A percentile compares a stretch with the other conserved stretches of the same genome.
phyloP scores from a whole-genome alignment of 225 moss, liverwort and hornwort genomes.

The Antitrichia curtipendula region DNA sequence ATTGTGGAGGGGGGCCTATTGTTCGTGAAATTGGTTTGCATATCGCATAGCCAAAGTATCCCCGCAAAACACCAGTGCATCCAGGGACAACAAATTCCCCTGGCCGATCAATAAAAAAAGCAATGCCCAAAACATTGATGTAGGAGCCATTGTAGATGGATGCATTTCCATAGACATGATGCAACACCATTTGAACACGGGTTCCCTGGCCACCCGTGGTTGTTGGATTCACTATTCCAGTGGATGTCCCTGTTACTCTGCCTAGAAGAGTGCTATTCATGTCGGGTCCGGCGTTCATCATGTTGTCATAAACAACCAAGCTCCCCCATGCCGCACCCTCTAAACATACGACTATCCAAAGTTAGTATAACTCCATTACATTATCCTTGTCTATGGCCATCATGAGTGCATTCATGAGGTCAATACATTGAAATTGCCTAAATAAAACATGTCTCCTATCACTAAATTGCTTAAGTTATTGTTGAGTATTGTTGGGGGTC shows the following conservation, averaged over 20 bases:
- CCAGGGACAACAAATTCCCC: too few relatives aligned
- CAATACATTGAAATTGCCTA: background rate
- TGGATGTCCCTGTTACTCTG: background rate
- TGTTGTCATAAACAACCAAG: background rate
- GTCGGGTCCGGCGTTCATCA: background rate
- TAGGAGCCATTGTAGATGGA: too few relatives aligned
- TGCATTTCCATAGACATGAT: too few relatives aligned
- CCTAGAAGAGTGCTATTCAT: background rate
- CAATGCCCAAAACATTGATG: too few relatives aligned
- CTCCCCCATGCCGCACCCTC: background rate
- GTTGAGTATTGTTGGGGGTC: background rate
- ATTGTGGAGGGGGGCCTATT: too few relatives aligned
- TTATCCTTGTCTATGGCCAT: background rate
- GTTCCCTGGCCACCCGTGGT: background rate
- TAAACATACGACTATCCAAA: background rate
- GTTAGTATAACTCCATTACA: too few relatives aligned
- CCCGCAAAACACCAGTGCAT: too few relatives aligned
- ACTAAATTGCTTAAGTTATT: background rate
- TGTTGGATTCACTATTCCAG: background rate
- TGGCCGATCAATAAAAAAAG: too few relatives aligned
- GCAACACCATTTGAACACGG: background rate
- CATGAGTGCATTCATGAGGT: background rate
- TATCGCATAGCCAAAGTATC: too few relatives aligned
- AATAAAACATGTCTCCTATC: background rate
- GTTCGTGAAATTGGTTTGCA: too few relatives aligned